Conservation (phyloP, 305 asterid genomes). For the Petunia hybrid region DNA sequence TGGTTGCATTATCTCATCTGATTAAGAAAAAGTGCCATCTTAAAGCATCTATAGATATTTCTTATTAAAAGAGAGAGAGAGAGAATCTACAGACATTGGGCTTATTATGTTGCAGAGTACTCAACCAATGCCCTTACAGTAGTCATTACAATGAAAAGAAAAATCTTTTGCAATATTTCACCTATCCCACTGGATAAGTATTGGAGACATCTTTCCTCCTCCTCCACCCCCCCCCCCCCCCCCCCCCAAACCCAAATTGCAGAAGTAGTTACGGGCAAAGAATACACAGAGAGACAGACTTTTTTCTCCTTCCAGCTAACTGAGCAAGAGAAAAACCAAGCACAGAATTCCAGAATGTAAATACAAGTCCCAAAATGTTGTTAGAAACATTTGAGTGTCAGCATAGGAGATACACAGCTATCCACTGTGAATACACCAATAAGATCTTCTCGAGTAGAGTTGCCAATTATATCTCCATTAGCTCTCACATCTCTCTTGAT, state of each 20-base stretch:
- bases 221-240: neutral
- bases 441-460: neutral
- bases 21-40: neutral
- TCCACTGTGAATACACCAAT: neutral
- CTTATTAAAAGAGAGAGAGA: neutral
- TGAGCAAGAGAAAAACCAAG: neutral
- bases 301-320: conserved; percentile 1
- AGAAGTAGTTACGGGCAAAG: neutral
- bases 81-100: neutral
- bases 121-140: conserved; percentile 8
- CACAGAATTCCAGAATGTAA: neutral
- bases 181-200: neutral
- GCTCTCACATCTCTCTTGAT: neutral
- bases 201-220: neutral
- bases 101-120: neutral
- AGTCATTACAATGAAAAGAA: neutral
- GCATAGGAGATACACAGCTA: neutral
- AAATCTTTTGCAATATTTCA: neutral
- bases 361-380: neutral
- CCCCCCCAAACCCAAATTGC: neutral
- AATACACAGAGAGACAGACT: neutral
- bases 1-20: conserved; percentile 3
- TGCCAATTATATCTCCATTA: neutral
- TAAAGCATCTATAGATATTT: neutral
- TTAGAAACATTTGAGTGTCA: neutral